Evolutionary conservation across 2,329 filamentous ascomycete genomes (phyloP), one percentile per base, ranked within the genome.

Genomic region (Acrodontium crateriforme): DNA sequence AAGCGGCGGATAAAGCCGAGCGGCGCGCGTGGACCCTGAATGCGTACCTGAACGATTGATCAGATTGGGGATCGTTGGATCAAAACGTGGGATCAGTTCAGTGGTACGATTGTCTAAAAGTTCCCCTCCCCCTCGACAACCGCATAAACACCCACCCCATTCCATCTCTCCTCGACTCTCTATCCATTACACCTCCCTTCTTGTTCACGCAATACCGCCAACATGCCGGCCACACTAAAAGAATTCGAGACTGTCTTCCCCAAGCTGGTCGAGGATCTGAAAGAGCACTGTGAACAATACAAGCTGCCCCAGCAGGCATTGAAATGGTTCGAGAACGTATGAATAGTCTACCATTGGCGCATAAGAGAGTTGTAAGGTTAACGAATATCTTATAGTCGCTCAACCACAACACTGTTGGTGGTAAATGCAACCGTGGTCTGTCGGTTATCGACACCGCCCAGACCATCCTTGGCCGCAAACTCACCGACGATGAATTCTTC

Each of bases 391-490:
- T 30, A 37, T 30, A 94, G 83, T 78, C 70, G 37, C 69, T 95
- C 48, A 71, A 85, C 52, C 69, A 73, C 62, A 98, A 98, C 62
- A 74, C 82, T 5, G 64, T 89, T 29, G 89, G 89, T 45, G 89
- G 89, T 53, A 98, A 98, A 68, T 93, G 85, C 66, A 98, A 98
- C 65, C 83, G 89, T 51, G 89, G 89, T 62, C 91, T 98, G 73
- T 95, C 85, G 25, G 87, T 95, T 35, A 78, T 89, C 42, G 89
- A 98, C 62, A 89, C 84, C 25, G 75, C 77, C 40, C 78, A 82
- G 40, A 65, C 89, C 47, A 74, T 95, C 38, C 71, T 85, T 50
- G 67, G 71, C 47, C 62, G 68, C 44, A 63, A 78, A 30, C 73
- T 95, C 40, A 71, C 64, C 40, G 69, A 81, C 37, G 71, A 87